phyloP scores from a whole-genome alignment of 2,329 filamentous ascomycete species.

The Trichoderma atrobrunneum region DNA sequence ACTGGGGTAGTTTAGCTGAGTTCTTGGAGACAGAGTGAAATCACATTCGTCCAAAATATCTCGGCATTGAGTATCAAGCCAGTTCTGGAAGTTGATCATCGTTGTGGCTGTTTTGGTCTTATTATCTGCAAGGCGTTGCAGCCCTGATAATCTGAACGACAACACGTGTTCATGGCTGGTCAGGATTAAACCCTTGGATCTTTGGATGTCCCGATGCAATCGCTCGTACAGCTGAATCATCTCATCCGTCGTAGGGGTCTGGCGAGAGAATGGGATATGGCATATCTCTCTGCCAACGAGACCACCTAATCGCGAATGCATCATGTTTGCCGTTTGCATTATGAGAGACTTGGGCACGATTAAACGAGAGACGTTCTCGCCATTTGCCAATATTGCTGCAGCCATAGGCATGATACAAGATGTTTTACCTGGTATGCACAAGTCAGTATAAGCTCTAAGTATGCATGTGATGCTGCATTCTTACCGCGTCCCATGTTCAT shows the following conservation, averaged over 20 bases:
- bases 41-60: conserved; percentile 17
- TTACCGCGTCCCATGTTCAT: conserved; percentile 64
- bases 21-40: conserved; percentile 50
- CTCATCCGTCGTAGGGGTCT: conserved; percentile 26
- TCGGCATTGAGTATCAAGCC: conserved; percentile 7
- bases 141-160: conserved; percentile 61
- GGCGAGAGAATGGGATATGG: conserved; percentile 58
- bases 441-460: neutral
- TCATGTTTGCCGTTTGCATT: conserved; percentile 54
- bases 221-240: conserved; percentile 17
- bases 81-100: conserved; percentile 15
- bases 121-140: conserved; percentile 53
- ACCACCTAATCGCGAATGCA: conserved; percentile 54
- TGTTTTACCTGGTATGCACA: conserved; percentile 47
- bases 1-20: conserved; percentile 57
- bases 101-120: conserved; percentile 25
- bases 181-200: conserved; percentile 52
- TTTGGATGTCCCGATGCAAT: conserved; percentile 40
- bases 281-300: conserved; percentile 51
- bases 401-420: conserved; percentile 56
- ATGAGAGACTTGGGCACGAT: conserved; percentile 56
- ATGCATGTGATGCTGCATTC: neutral
- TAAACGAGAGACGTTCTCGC: conserved; percentile 47
- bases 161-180: conserved; percentile 62
- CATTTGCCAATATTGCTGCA: conserved; percentile 44